These are phyloP conservation scores for Prosopis cineraria DNA, from an alignment of 306 rosid species.

Conservation along the genomic window DNA sequence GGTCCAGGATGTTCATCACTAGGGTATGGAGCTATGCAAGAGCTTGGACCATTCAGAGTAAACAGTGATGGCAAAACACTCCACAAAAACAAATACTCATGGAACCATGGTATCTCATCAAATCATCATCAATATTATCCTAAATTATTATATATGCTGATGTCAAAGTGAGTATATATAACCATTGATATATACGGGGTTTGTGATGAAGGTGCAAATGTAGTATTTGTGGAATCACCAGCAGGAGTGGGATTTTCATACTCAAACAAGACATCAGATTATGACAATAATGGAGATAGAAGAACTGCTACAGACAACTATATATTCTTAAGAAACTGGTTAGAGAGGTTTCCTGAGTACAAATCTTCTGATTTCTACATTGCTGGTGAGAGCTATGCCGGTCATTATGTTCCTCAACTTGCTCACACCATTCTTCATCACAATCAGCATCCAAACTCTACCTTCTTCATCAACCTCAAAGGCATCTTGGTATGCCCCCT, in stretches of 20 bases:
- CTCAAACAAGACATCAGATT: conserved; percentile 79
- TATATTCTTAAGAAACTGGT: conserved; percentile 76
- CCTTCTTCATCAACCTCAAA: conserved; percentile 68
- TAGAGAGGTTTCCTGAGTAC: conserved; percentile 85
- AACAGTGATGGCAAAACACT: conserved; percentile 90
- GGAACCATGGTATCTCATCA: conserved; percentile 64
- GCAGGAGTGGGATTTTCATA: conserved; percentile 95
- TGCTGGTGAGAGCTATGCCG: conserved; percentile 95
- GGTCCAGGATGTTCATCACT: conserved; percentile 98
- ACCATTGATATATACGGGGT: neutral
- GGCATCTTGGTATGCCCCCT: conserved; percentile 70
- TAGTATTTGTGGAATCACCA: conserved; percentile 82
- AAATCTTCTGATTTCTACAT: conserved; percentile 71
- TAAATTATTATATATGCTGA: neutral
- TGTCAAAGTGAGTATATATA: neutral
- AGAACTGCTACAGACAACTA: conserved; percentile 72
- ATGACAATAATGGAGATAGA: conserved; percentile 56
- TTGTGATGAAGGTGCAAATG: conserved; percentile 71
- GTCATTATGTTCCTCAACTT: conserved; percentile 94
- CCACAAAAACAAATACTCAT: conserved; percentile 58
- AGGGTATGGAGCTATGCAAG: conserved; percentile 96
- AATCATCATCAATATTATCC: neutral
- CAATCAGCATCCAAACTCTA: conserved; percentile 50
- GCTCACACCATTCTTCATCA: conserved; percentile 77
- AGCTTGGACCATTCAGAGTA: conserved; percentile 89